Percentiles rank a stretch among this genome's conserved stretches.
These are phyloP conservation scores for Geoglossum glabrum DNA, from an alignment of 495 filamentous ascomycete species.

Conservation along the genomic window DNA sequence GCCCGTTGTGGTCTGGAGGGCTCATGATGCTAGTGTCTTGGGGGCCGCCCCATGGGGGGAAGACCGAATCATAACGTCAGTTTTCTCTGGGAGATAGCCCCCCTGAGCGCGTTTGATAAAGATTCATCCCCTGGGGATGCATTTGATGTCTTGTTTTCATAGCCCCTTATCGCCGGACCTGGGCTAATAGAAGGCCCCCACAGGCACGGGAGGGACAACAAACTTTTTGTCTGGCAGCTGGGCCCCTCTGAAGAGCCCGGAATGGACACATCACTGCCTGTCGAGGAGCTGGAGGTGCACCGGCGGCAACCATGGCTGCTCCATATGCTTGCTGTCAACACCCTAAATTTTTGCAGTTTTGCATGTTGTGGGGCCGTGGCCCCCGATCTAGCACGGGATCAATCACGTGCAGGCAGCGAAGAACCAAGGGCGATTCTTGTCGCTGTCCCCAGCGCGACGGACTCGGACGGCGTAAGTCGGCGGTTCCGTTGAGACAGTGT, in stretches of 20 bases:
- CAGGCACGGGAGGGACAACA: slow-evolving; percentile 82
- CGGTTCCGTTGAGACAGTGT: neutral
- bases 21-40: slow-evolving; percentile 61
- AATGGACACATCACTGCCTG: slow-evolving; percentile 51
- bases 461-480: slow-evolving; percentile 30
- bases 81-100: slow-evolving; percentile 6
- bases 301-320: slow-evolving; percentile 58
- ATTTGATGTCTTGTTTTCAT: slow-evolving; percentile 1
- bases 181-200: neutral
- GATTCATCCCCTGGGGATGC: neutral
- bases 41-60: slow-evolving; percentile 46
- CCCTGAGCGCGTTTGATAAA: neutral
- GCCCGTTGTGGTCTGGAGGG: slow-evolving; percentile 68
- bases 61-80: slow-evolving; percentile 56
- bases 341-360: slow-evolving; percentile 91
- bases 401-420: neutral
- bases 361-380: slow-evolving; percentile 29
- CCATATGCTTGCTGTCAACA: slow-evolving; percentile 67
- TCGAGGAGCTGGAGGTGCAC: slow-evolving; percentile 24
- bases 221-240: slow-evolving; percentile 69
- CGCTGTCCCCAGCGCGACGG: slow-evolving; percentile 57
- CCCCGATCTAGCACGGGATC: neutral
- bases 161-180: neutral
- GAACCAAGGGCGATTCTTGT: slow-evolving; percentile 27
- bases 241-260: slow-evolving; percentile 35